Percentiles rank a stretch among this genome's conserved stretches.
Conservation (phyloP, 1,284 basidiomycete genomes). For the Garcileccinum viscosum region DNA sequence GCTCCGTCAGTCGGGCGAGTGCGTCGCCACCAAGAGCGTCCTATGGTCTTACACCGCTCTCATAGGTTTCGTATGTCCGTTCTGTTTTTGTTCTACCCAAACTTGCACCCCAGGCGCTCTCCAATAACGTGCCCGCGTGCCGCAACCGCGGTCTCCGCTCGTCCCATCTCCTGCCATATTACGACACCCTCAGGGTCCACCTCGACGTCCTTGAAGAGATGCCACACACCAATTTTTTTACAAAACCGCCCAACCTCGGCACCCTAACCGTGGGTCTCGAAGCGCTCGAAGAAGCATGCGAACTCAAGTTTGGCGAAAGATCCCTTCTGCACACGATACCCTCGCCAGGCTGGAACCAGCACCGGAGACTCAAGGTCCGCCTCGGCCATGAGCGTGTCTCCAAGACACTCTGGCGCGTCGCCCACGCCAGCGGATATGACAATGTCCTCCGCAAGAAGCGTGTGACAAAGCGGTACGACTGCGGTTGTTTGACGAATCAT, state of each 20-base stretch:
- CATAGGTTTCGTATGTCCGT: slow-evolving; percentile 71
- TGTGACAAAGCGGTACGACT: slow-evolving; percentile 75
- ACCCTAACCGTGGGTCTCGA: slow-evolving; percentile 60
- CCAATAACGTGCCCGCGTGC: slow-evolving; percentile 67
- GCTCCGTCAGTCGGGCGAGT: slow-evolving; percentile 72
- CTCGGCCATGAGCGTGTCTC: slow-evolving; percentile 66
- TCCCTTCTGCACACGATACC: slow-evolving; percentile 26
- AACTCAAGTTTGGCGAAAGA: no score
- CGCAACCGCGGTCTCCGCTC: slow-evolving; percentile 68
- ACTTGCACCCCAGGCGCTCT: slow-evolving; percentile 54
- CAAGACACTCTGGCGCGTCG: slow-evolving; percentile 69
- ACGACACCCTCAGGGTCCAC: slow-evolving; percentile 61
- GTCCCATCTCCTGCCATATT: slow-evolving; percentile 62
- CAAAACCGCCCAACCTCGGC: no score
- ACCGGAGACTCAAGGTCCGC: slow-evolving; percentile 63
- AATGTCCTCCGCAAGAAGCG: slow-evolving; percentile 74
- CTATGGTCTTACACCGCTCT: no score
- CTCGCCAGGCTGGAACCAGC: slow-evolving; percentile 51
- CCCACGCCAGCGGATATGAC: slow-evolving; percentile 61
- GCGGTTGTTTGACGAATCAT: slow-evolving; percentile 77
- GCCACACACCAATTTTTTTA: no score
- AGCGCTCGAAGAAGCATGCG: slow-evolving; percentile 65
- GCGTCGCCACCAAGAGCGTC: slow-evolving; percentile 80
- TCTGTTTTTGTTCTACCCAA: neutral
- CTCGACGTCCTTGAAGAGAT: no score